Conservation (phyloP, 805 yeast genomes). For the Wickerhamiella kazuoi region DNA sequence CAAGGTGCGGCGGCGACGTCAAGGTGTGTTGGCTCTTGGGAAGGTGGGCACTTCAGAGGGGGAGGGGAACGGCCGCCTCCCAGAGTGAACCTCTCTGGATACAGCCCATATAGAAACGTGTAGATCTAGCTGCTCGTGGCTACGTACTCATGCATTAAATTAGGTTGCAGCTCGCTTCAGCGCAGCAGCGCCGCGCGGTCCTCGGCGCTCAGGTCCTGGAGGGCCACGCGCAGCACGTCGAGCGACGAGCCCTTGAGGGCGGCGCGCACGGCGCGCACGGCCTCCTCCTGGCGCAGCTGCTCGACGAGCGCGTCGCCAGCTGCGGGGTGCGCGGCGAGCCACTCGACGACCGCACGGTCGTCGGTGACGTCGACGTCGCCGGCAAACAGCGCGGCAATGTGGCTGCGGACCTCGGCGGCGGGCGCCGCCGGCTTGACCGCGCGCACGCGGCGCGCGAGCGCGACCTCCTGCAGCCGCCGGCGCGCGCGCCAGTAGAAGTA, state of each 20-base stretch:
- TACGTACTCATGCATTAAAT: too few relatives aligned
- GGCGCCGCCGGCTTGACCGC: slow-evolving; percentile 3
- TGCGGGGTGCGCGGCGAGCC: slow-evolving; percentile 68
- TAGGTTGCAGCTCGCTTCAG: too few relatives aligned
- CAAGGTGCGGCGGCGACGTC: too few relatives aligned
- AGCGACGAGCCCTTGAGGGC: slow-evolving; percentile 7
- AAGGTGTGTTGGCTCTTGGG: too few relatives aligned
- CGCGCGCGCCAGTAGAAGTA: slow-evolving; percentile 98
- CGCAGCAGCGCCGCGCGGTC: slow-evolving; percentile 21
- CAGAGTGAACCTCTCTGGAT: too few relatives aligned
- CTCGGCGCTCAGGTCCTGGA: slow-evolving; percentile 18
- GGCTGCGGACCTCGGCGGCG: slow-evolving; percentile 5
- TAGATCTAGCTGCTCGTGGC: too few relatives aligned
- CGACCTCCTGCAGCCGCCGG: slow-evolving; percentile 87
- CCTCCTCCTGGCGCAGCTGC: slow-evolving; percentile 5
- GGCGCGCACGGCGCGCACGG: slow-evolving; percentile 4
- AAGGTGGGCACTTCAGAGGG: too few relatives aligned
- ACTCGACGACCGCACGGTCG: slow-evolving; percentile 63
- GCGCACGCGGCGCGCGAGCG: slow-evolving; percentile 28
- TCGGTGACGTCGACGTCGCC: slow-evolving; percentile 42
- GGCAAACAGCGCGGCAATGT: slow-evolving; percentile 18
- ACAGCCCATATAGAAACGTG: background rate
- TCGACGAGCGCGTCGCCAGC: slow-evolving; percentile 16
- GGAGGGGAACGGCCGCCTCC: too few relatives aligned
- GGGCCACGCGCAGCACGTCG: slow-evolving; percentile 17